phyloP scores from a whole-genome alignment of 2,329 filamentous ascomycete genomes.

The Aspergillus sp. region DNA sequence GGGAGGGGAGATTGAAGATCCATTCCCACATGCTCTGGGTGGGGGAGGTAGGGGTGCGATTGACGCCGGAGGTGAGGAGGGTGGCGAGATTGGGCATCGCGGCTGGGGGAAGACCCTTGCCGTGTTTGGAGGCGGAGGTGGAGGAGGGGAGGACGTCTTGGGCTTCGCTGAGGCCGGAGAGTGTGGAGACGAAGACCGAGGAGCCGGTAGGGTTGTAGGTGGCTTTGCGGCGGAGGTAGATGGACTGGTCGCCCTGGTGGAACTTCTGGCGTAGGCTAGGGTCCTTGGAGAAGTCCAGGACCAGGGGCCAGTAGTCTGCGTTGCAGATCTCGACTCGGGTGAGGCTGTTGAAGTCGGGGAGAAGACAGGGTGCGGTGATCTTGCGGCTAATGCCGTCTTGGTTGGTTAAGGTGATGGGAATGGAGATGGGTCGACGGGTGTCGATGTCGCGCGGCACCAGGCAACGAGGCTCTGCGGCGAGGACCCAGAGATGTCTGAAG shows the following conservation, averaged over 20 bases:
- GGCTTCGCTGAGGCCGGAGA: constrained; percentile 69
- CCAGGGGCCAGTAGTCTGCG: constrained; percentile 77
- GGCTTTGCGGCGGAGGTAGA: constrained; percentile 72
- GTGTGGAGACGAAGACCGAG: constrained; percentile 71
- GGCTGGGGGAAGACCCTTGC: constrained; percentile 28
- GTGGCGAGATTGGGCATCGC: constrained; percentile 26
- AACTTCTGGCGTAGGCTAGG: constrained; percentile 66
- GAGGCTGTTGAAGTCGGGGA: constrained; percentile 49
- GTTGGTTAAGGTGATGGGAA: constrained; percentile 69
- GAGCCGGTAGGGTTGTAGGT: constrained; percentile 61
- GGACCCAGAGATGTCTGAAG: constrained; percentile 94
- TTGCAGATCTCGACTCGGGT: constrained; percentile 41
- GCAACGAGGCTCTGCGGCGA: constrained; percentile 87
- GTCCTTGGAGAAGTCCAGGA: constrained; percentile 70
- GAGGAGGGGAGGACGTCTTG: constrained; percentile 46
- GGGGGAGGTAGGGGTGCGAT: constrained; percentile 32
- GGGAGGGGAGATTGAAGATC: constrained; percentile 66
- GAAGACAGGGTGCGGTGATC: constrained; percentile 58
- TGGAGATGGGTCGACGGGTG: constrained; percentile 74
- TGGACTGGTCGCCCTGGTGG: constrained; percentile 63
- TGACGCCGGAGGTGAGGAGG: constrained; percentile 21
- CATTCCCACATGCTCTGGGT: constrained; percentile 64
- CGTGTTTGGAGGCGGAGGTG: constrained; percentile 24
- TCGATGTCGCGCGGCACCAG: constrained; percentile 85
- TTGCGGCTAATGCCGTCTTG: constrained; percentile 40